Conservation (phyloP, 2,329 filamentous ascomycete genomes). For the Fusarium sp. region DNA sequence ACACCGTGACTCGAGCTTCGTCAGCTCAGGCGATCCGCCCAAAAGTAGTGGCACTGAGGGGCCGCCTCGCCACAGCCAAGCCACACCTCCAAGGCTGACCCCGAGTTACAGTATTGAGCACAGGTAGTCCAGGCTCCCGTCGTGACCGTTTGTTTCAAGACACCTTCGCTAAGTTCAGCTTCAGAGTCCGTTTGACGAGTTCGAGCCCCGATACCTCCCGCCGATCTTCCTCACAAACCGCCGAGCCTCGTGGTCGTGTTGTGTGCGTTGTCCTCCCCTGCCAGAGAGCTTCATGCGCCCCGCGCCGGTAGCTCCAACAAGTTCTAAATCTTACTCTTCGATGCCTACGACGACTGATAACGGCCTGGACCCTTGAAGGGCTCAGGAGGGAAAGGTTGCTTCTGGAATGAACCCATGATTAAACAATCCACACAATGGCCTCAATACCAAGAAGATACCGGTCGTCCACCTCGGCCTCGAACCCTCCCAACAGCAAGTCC, state of each 20-base stretch:
- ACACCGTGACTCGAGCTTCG: slow-evolving; percentile 30
- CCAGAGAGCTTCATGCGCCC: slow-evolving; percentile 39
- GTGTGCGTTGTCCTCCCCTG: slow-evolving; percentile 18
- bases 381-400: slow-evolving; percentile 41
- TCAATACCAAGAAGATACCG: slow-evolving; percentile 65
- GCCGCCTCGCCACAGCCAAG: slow-evolving; percentile 32
- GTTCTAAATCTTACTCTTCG: slow-evolving; percentile 43
- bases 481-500: slow-evolving; percentile 65
- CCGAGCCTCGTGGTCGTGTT: slow-evolving; percentile 8
- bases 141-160: slow-evolving; percentile 32
- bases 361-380: slow-evolving; percentile 50
- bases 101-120: slow-evolving; percentile 36
- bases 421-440: slow-evolving; percentile 54
- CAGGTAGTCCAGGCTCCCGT: slow-evolving; percentile 43
- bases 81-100: slow-evolving; percentile 46
- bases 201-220: neutral
- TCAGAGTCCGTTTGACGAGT: neutral
- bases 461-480: slow-evolving; percentile 70
- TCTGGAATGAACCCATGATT: slow-evolving; percentile 40
- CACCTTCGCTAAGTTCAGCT: slow-evolving; percentile 34
- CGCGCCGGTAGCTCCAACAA: slow-evolving; percentile 40
- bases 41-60: slow-evolving; percentile 20
- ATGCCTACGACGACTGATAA: slow-evolving; percentile 46
- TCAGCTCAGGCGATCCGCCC: slow-evolving; percentile 17
- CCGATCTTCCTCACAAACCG: neutral